These are phyloP conservation scores for Lagerstroemia speciosa DNA, from an alignment of 345 rosid genomes.

Conservation along the genomic window DNA sequence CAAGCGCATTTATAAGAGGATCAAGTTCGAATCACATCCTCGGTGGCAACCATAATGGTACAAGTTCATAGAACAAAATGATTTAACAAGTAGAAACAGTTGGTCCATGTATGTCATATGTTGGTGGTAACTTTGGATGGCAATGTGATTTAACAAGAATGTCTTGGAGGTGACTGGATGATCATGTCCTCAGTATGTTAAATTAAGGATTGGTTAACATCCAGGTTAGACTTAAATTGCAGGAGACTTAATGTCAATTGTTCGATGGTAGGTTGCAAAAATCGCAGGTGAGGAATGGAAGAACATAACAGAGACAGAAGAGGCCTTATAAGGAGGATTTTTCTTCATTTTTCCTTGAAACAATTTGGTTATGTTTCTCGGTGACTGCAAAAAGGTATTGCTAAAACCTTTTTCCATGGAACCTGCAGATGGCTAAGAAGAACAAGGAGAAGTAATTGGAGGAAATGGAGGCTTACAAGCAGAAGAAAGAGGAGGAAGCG, in stretches of 20 bases:
- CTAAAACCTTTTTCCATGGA: neutral
- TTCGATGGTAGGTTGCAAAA: constrained; percentile 41
- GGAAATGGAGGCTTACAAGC: constrained; percentile 82
- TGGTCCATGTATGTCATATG: no score
- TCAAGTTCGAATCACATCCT: no score
- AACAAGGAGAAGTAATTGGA: constrained; percentile 66
- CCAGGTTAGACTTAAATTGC: neutral
- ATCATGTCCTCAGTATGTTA: neutral
- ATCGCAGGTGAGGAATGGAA: constrained; percentile 86
- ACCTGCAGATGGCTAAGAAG: constrained; percentile 54
- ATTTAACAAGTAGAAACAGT: no score
- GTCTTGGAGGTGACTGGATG: constrained; percentile 43
- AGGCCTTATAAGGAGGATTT: constrained; percentile 57
- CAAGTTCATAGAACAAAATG: no score
- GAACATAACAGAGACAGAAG: constrained; percentile 49
- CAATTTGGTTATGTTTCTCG: neutral
- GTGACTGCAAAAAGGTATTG: neutral
- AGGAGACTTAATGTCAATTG: neutral
- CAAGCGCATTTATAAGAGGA: no score
- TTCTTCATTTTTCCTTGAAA: neutral
- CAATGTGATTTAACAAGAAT: no score
- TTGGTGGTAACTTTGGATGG: no score
- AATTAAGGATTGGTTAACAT: neutral
- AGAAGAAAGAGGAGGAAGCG: constrained; percentile 65
- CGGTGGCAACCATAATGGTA: no score